Percentiles rank a stretch among this genome's conserved stretches.
These are phyloP conservation scores for Brassica napus DNA, from an alignment of 345 rosid genomes.

Conservation along the genomic window Da-Ae NC_063451.1:44806501-44807000, in stretches of 20 bases:
- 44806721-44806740: background rate
- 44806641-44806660: slow-evolving; percentile 3
- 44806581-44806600: background rate
- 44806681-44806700: background rate
- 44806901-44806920: background rate
- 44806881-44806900: background rate
- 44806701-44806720: background rate
- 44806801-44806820: background rate
- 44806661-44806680: background rate
- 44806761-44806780: slow-evolving; percentile 1
- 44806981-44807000: background rate
- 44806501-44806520: background rate
- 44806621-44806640: background rate
- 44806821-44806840: background rate
- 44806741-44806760: background rate
- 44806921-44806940: background rate
- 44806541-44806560: slow-evolving; percentile 2
- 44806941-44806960: background rate
- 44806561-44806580: background rate
- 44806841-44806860: background rate
- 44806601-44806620: background rate
- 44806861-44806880: background rate
- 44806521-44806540: background rate
- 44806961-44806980: background rate
- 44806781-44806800: background rate